Percentiles rank a stretch among this genome's conserved stretches.
Evolutionary conservation across 1,284 basidiomycete genomes (phyloP).

Genomic region (Cryptococcus sp.): DNA sequence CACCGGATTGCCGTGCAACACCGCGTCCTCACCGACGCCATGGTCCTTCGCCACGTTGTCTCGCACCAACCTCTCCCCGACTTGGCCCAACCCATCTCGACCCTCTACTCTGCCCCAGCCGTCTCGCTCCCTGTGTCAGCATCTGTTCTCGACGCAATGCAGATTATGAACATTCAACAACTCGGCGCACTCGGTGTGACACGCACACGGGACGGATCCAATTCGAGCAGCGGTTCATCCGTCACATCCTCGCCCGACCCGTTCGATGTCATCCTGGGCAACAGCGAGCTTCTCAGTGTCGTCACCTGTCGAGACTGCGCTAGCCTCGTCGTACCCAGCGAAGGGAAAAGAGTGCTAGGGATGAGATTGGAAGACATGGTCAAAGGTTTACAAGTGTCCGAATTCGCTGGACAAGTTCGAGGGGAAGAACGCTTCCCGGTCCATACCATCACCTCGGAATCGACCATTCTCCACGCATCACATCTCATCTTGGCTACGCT

Average conservation of each 20-base stretch:
- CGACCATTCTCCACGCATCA: slow-evolving; percentile 28
- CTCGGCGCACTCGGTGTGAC: slow-evolving; percentile 30
- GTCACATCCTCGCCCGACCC: slow-evolving; percentile 5
- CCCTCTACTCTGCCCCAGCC: slow-evolving; percentile 27
- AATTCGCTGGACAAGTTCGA: slow-evolving; percentile 22
- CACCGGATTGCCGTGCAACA: slow-evolving; percentile 30
- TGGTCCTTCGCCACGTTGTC: slow-evolving; percentile 25
- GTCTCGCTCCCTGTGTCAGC: slow-evolving; percentile 27
- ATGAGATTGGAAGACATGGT: slow-evolving; percentile 31
- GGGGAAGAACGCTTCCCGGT: slow-evolving; percentile 38
- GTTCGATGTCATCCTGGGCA: slow-evolving; percentile 3
- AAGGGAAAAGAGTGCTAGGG: slow-evolving; percentile 31
- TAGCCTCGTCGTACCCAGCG: slow-evolving; percentile 30
- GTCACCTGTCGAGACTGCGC: slow-evolving; percentile 29
- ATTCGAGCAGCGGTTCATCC: background rate
- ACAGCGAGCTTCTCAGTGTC: slow-evolving; percentile 22
- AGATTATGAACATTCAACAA: slow-evolving; percentile 32
- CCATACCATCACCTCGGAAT: slow-evolving; percentile 27
- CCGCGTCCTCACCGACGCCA: slow-evolving; percentile 19
- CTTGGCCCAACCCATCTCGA: slow-evolving; percentile 16
- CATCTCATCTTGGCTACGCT: slow-evolving; percentile 36
- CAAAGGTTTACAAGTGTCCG: slow-evolving; percentile 23
- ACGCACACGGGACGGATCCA: slow-evolving; percentile 1
- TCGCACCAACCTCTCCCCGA: slow-evolving; percentile 15
- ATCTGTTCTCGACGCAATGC: slow-evolving; percentile 38